Percentiles rank a stretch among this genome's conserved stretches.
phyloP scores from a whole-genome alignment of 164 flowering plant genomes.

The Nelumbo lutea region DNA sequence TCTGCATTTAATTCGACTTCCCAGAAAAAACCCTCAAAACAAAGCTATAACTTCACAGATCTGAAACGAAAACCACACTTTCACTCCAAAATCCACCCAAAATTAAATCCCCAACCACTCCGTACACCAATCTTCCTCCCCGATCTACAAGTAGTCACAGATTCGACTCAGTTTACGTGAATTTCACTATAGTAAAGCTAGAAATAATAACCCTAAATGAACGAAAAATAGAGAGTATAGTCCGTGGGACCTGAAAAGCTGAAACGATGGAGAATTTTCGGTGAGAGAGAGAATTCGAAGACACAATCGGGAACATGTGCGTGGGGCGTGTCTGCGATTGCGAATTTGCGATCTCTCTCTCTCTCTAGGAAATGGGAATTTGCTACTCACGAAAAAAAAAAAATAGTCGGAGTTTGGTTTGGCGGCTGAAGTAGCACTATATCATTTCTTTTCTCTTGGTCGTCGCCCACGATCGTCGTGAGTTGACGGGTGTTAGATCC shows the following conservation, averaged over 20 bases:
- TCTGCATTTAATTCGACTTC: constrained; percentile 27
- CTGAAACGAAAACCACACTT: constrained; percentile 21
- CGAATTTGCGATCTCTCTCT: no score
- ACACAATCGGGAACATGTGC: neutral
- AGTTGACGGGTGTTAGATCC: neutral
- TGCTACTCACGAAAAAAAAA: neutral
- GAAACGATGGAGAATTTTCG: neutral
- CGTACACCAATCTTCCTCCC: neutral
- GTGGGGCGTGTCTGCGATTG: no score
- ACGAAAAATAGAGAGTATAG: neutral
- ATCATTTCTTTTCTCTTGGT: neutral
- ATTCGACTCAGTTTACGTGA: neutral
- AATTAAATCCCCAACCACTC: neutral
- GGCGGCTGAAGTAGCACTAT: neutral
- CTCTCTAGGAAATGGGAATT: no score
- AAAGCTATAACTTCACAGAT: constrained; percentile 32
- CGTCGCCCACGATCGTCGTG: constrained; percentile 7
- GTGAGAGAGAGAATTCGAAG: neutral
- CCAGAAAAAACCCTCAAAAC: constrained; percentile 1
- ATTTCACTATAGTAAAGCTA: constrained; percentile 3
- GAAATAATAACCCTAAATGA: neutral
- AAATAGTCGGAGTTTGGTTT: neutral
- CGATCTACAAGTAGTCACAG: neutral
- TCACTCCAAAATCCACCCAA: neutral
- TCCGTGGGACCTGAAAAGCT: neutral